Evolutionary conservation across 176 grass and related monocot species (phyloP).

Genomic region (Cenchrus fungigraminus): DNA sequence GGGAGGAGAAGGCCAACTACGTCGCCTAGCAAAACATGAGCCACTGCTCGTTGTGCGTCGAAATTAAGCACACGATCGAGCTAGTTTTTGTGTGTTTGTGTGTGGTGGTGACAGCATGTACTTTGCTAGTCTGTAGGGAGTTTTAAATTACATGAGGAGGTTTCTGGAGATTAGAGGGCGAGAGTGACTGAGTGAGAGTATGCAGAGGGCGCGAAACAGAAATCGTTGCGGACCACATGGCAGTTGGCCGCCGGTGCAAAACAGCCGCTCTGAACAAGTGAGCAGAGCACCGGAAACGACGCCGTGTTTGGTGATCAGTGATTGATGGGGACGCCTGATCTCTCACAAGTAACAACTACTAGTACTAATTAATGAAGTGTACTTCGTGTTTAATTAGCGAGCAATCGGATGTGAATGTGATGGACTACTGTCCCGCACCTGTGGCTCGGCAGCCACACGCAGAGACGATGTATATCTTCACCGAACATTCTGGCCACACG

Average conservation of each 20-base stretch:
- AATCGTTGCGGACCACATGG: too few relatives aligned
- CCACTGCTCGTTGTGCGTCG: too few relatives aligned
- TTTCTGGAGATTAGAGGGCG: too few relatives aligned
- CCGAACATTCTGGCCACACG: background rate
- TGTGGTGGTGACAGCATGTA: too few relatives aligned
- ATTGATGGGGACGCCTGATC: background rate
- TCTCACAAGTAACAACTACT: background rate
- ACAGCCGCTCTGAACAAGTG: background rate
- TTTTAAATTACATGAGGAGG: too few relatives aligned
- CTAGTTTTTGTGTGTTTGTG: too few relatives aligned
- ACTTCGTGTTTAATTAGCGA: background rate
- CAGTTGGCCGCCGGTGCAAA: too few relatives aligned
- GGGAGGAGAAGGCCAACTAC: conserved; percentile 42
- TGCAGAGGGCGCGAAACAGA: too few relatives aligned
- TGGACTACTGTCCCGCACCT: background rate
- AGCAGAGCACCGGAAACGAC: background rate
- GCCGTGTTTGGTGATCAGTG: background rate
- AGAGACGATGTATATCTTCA: background rate
- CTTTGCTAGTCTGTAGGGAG: too few relatives aligned
- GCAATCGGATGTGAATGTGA: background rate
- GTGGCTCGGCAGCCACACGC: background rate
- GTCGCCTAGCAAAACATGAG: conserved; percentile 12
- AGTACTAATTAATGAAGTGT: background rate
- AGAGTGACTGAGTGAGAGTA: too few relatives aligned
- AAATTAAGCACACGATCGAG: too few relatives aligned